These are phyloP conservation scores for Lactifluus piperatus DNA, from an alignment of 768 basidiomycete genomes.

Conservation along the genomic window DNA sequence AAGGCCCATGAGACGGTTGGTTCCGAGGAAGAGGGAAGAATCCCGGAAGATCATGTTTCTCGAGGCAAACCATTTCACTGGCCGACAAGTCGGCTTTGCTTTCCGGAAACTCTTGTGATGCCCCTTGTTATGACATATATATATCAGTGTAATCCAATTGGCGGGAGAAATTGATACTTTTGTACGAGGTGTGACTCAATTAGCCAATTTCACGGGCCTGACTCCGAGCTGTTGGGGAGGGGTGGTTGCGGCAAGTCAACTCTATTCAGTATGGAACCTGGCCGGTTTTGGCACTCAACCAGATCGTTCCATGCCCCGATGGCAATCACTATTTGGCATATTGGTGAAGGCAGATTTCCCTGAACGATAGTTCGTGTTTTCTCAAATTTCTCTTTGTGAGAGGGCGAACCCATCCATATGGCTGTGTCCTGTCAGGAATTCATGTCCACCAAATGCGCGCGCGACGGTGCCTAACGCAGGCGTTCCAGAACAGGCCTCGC, in stretches of 20 bases:
- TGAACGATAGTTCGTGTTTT: constrained; percentile 17
- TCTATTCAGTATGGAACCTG: constrained; percentile 17
- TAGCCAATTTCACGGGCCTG: constrained; percentile 3
- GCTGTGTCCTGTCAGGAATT: background rate
- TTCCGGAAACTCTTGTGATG: constrained; percentile 12
- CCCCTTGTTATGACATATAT: constrained; percentile 10
- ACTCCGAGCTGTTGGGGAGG: background rate
- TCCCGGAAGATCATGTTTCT: constrained; percentile 18
- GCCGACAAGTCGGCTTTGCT: constrained; percentile 13
- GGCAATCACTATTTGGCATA: constrained; percentile 19
- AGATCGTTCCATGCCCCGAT: constrained; percentile 17
- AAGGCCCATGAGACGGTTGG: background rate
- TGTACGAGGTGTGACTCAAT: background rate
- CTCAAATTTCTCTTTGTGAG: background rate
- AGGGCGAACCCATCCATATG: background rate
- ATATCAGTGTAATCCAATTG: constrained; percentile 12
- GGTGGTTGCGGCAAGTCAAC: constrained; percentile 17
- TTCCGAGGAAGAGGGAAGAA: constrained; percentile 12
- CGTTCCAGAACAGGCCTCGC: background rate
- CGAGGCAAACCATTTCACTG: constrained; percentile 3
- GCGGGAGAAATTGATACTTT: constrained; percentile 10
- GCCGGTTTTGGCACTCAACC: constrained; percentile 3
- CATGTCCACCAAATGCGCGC: background rate
- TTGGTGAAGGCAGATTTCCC: constrained; percentile 8
- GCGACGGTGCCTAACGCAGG: constrained; percentile 4